A percentile compares a stretch with the other conserved stretches of the same genome.
These are phyloP conservation scores for Lecanicillium sp. DNA, from an alignment of 2,329 filamentous ascomycete genomes.

Conservation along the genomic window DNA sequence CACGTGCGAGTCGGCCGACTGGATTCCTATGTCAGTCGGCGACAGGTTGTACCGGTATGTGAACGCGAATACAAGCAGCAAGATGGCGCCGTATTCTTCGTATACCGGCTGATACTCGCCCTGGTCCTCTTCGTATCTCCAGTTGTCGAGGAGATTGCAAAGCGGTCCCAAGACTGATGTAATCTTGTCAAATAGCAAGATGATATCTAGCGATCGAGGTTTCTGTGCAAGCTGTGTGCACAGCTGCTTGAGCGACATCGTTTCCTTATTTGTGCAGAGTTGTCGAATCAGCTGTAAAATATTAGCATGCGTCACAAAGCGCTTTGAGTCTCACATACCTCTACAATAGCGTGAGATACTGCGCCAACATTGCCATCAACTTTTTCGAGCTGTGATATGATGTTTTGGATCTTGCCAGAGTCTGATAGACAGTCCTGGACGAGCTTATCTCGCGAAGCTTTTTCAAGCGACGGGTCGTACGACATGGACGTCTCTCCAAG, in stretches of 20 bases:
- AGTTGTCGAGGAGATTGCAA: conserved; percentile 69
- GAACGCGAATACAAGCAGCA: conserved; percentile 68
- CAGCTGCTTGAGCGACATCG: conserved; percentile 70
- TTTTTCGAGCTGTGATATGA: conserved; percentile 77
- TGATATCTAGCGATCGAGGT: conserved; percentile 64
- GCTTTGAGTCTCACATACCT: conserved; percentile 40
- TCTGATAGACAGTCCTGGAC: conserved; percentile 73
- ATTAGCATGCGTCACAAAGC: conserved; percentile 4
- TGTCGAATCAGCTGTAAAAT: conserved; percentile 55
- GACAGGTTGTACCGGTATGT: conserved; percentile 68
- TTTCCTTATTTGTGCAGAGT: conserved; percentile 67
- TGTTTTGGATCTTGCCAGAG: conserved; percentile 64
- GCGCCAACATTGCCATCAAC: conserved; percentile 90
- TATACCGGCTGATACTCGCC: conserved; percentile 80
- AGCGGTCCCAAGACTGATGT: conserved; percentile 65
- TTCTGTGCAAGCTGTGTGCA: conserved; percentile 69
- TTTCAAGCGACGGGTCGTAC: conserved; percentile 65
- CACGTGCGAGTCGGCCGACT: conserved; percentile 58
- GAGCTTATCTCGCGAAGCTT: conserved; percentile 71
- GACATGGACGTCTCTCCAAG: conserved; percentile 81
- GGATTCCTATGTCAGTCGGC: conserved; percentile 56
- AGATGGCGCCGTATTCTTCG: conserved; percentile 74
- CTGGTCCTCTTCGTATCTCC: conserved; percentile 78
- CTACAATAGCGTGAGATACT: conserved; percentile 70
- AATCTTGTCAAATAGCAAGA: conserved; percentile 69